phyloP scores from a whole-genome alignment of 108 stramenopile species.

The Cyclotella atomus region DNA sequence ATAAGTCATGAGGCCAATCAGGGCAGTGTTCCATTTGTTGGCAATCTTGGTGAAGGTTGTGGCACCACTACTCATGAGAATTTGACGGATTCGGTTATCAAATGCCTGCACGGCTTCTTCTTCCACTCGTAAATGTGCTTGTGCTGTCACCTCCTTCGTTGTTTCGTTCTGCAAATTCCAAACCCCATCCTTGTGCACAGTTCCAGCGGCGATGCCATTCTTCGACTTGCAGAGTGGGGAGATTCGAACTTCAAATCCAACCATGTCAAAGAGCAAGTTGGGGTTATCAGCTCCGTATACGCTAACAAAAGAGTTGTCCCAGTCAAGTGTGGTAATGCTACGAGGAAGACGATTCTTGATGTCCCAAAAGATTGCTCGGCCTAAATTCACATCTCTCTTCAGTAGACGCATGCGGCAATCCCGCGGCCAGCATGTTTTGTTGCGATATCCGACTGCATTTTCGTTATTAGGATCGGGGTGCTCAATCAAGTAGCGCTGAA shows the following conservation, averaged over 20 bases:
- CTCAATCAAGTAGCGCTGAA: conserved; percentile 98
- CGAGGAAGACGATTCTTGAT: conserved; percentile 98
- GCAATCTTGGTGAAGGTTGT: conserved; percentile 99
- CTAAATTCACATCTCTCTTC: conserved; percentile 99
- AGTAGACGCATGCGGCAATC: conserved; percentile 98
- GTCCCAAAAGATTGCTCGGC: conserved; percentile 98
- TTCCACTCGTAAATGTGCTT: conserved; percentile 94
- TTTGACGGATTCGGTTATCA: conserved; percentile 98
- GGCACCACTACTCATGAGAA: conserved; percentile 97
- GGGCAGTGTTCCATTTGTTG: conserved; percentile 99
- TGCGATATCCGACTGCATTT: conserved; percentile 99
- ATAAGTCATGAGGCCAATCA: conserved; percentile 98
- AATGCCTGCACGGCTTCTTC: conserved; percentile 93
- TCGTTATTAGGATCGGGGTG: conserved; percentile 99
- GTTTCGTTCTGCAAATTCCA: conserved; percentile 99
- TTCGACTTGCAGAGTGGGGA: conserved; percentile 87
- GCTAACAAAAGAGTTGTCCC: conserved; percentile 98
- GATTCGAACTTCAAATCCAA: conserved; percentile 97
- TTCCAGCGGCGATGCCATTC: conserved; percentile 48
- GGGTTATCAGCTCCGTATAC: conserved; percentile 99
- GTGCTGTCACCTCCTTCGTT: conserved; percentile 99
- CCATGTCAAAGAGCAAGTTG: conserved; percentile 98
- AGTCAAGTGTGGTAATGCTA: conserved; percentile 96
- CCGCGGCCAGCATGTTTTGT: conserved; percentile 99
- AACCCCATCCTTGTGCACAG: conserved; percentile 95